Percentiles rank a stretch among this genome's conserved stretches.
These are phyloP conservation scores for Geranomyces michiganensis DNA, from an alignment of 192 early-diverging fungal genomes.

Conservation along the genomic window DNA sequence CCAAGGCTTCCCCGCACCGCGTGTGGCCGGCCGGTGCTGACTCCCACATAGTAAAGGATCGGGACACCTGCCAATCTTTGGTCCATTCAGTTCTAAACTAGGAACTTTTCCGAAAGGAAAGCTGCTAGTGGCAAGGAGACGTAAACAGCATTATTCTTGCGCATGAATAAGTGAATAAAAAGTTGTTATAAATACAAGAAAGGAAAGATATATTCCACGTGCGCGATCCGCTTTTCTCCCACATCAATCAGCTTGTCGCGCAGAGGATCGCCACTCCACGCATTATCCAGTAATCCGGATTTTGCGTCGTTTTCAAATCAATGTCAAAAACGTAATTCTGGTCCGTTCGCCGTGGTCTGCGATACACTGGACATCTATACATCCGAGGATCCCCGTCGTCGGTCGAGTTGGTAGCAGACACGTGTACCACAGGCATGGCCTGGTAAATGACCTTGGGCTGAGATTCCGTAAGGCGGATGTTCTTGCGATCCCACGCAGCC, in stretches of 20 bases:
- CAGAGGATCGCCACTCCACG: constrained; percentile 60
- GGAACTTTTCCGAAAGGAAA: no score
- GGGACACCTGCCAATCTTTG: no score
- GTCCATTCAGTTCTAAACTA: no score
- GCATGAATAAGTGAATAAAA: no score
- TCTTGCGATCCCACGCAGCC: constrained; percentile 69
- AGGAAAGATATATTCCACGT: no score
- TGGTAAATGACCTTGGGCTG: constrained; percentile 68
- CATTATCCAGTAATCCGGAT: constrained; percentile 69
- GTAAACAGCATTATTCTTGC: no score
- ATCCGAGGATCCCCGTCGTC: constrained; percentile 64
- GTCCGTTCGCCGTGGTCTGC: constrained; percentile 60
- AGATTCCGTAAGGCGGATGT: constrained; percentile 63
- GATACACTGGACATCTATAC: constrained; percentile 67
- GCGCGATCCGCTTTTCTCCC: no score
- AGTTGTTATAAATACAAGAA: no score
- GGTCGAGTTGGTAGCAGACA: constrained; percentile 58
- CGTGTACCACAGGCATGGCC: constrained; percentile 63
- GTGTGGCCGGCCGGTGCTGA: no score
- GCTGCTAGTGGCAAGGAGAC: no score
- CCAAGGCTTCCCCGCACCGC: no score
- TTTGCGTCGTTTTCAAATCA: constrained; percentile 63
- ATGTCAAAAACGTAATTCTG: constrained; percentile 68
- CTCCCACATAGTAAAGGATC: no score
- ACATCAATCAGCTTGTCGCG: constrained; percentile 26